Percentiles rank a stretch among this genome's conserved stretches.
These are phyloP conservation scores for Penicillium waksmanii DNA, from an alignment of 495 filamentous ascomycete species.

Conservation along the genomic window DNA sequence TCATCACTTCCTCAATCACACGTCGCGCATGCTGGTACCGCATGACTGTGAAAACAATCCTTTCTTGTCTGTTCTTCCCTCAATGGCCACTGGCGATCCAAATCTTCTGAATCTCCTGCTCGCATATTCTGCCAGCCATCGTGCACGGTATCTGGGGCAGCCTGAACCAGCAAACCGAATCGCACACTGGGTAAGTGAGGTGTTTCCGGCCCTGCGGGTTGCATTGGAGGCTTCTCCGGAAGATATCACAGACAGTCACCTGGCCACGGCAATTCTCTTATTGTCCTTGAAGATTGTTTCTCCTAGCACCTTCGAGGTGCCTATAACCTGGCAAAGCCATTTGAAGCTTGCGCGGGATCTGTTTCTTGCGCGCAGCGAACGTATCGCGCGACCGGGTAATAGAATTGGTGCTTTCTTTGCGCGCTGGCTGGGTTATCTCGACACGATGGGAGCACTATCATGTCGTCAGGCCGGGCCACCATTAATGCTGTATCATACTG, in stretches of 20 bases:
- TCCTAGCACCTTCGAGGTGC: conserved; percentile 76
- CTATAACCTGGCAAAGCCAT: conserved; percentile 76
- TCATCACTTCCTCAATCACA: conserved; percentile 83
- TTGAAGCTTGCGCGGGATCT: conserved; percentile 76
- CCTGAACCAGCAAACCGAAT: conserved; percentile 79
- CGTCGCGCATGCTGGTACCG: conserved; percentile 71
- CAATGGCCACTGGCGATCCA: conserved; percentile 68
- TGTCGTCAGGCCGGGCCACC: conserved; percentile 65
- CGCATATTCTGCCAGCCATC: conserved; percentile 81
- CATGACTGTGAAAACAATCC: conserved; percentile 78
- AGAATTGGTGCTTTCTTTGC: conserved; percentile 77
- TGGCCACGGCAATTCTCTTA: conserved; percentile 86
- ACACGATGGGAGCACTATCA: conserved; percentile 76
- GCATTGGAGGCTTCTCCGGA: conserved; percentile 61
- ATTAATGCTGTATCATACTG: conserved; percentile 58
- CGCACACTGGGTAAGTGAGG: conserved; percentile 75
- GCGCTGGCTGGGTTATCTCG: conserved; percentile 86
- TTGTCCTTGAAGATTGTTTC: conserved; percentile 85
- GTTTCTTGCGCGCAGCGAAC: conserved; percentile 66
- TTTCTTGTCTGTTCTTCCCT: conserved; percentile 69
- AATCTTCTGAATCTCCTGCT: conserved; percentile 78
- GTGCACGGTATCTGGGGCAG: conserved; percentile 74
- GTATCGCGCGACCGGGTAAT: conserved; percentile 57
- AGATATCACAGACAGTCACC: conserved; percentile 71
- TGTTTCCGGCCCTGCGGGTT: conserved; percentile 72